Evolutionary conservation across 768 basidiomycete genomes (phyloP), one percentile per base, ranked within the genome.

Genomic region (Trametopsis cervina): DNA sequence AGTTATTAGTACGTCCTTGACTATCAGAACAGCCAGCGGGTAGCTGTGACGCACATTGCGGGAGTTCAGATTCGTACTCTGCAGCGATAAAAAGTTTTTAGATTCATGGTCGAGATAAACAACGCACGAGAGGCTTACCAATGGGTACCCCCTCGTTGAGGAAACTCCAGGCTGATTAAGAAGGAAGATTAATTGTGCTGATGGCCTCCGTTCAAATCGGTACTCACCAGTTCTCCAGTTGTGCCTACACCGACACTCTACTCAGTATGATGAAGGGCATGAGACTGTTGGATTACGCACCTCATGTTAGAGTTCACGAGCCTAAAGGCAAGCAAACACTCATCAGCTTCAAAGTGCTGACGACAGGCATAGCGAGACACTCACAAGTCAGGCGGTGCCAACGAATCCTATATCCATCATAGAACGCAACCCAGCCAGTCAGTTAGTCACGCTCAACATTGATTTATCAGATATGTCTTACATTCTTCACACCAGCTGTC

Each of bases 241-340:
- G 51, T 59, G 52, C 66, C 63, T 64, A 26, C 21, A 36, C 4
- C 12, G 18, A 26, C 36, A 69, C n/a, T n/a, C n/a, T n/a, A 2
- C 69, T 69, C n/a, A n/a, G n/a, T n/a, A n/a, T 50, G 74, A 59
- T 24, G 70, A 9, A 67, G 9, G 29, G 29, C 15, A 15, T 33
- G 15, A 7, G 29, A 33, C 29, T 15, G 29, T 33, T 33, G 29
- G 29, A 53, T n/a, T 24, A 72, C 75, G 35, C 64, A 66, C 63
- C 79, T 68, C 53, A 80, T 57, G 46, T 74, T 70, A 15, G 70
- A 74, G 24, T 58, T 57, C 13, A 67, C 57, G 17, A 66, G 60
- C 22, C 62, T 66, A 33, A 15, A 33, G 29, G 7, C 29, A 33
- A 33, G 29, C 29, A 17, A n/a, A 36, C 15, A 27, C 22, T 17